Conservation (phyloP, 352 stramenopile species). For the Globisporangium echinulatum region DNA sequence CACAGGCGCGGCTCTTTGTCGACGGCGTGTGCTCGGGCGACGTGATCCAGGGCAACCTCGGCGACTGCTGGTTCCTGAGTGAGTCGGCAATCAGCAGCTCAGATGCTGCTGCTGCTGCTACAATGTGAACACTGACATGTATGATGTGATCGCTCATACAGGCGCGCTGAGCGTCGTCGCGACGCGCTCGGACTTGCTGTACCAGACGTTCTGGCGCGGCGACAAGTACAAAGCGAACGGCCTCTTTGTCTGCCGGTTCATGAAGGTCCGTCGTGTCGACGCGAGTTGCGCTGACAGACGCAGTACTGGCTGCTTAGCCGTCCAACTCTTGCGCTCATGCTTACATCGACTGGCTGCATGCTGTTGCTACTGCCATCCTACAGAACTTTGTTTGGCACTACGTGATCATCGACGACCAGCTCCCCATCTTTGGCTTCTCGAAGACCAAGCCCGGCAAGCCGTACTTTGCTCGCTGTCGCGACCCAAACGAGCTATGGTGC, state of each 20-base stretch:
- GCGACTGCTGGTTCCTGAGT: conserved; percentile 92
- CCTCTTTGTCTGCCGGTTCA: conserved; percentile 88
- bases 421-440: conserved; percentile 81
- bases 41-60: conserved; percentile 86
- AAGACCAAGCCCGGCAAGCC: conserved; percentile 78
- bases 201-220: conserved; percentile 73
- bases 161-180: conserved; percentile 85
- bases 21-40: conserved; percentile 75
- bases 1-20: conserved; percentile 64
- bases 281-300: too few species aligned
- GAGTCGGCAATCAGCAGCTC: conserved; percentile 2
- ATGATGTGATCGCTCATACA: conserved; percentile 4
- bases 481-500: conserved; percentile 86
- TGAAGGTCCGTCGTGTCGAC: conserved; percentile 55
- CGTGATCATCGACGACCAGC: conserved; percentile 87
- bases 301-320: background rate
- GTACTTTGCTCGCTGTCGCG: conserved; percentile 77
- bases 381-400: conserved; percentile 89
- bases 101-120: background rate
- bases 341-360: too few species aligned
- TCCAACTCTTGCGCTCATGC: background rate
- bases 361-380: background rate
- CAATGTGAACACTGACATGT: background rate
- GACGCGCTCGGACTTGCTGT: conserved; percentile 67
- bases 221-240: conserved; percentile 72